A percentile compares a stretch with the other conserved stretches of the same genome.
These are phyloP conservation scores for Bipolaris oryzae DNA, from an alignment of 2,329 filamentous ascomycete species.

Conservation along the genomic window DNA sequence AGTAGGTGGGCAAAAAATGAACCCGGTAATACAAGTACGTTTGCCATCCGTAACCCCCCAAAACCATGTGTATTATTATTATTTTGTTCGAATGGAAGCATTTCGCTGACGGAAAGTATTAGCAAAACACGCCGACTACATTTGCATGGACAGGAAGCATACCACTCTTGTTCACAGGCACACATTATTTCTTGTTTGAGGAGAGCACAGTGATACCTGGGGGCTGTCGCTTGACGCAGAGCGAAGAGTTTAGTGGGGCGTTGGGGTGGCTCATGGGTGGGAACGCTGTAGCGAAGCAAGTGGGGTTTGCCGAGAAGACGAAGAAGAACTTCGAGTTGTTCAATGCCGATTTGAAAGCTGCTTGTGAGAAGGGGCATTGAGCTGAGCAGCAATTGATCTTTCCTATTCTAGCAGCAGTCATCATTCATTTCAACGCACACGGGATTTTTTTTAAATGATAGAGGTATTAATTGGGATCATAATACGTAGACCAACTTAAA, in stretches of 20 bases:
- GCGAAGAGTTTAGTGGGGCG: slow-evolving; percentile 25
- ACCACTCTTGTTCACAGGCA: slow-evolving; percentile 24
- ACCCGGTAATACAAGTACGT: slow-evolving; percentile 14
- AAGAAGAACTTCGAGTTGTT: slow-evolving; percentile 17
- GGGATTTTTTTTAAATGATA: too few relatives aligned
- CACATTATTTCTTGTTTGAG: slow-evolving; percentile 25
- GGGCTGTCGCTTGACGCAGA: slow-evolving; percentile 27
- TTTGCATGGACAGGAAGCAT: slow-evolving; percentile 25
- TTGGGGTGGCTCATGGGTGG: slow-evolving; percentile 24
- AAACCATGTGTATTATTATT: too few relatives aligned
- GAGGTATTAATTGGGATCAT: too few relatives aligned
- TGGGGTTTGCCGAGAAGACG: slow-evolving; percentile 21
- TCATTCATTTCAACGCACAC: too few relatives aligned
- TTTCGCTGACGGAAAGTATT: background rate
- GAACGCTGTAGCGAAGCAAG: slow-evolving; percentile 12
- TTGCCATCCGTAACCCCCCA: too few relatives aligned
- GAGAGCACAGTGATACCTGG: slow-evolving; percentile 9
- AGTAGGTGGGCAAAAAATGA: slow-evolving; percentile 12
- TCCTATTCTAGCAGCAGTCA: too few relatives aligned
- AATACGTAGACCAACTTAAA: background rate
- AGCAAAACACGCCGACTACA: slow-evolving; percentile 13
- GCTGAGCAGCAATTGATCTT: background rate
- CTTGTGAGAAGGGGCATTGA: slow-evolving; percentile 16
- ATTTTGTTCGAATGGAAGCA: too few relatives aligned
- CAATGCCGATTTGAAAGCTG: slow-evolving; percentile 21